A percentile compares a stretch with the other conserved stretches of the same genome.
These are phyloP conservation scores for Cadophora malorum DNA, from an alignment of 2,329 filamentous ascomycete genomes.

Conservation along the genomic window DNA sequence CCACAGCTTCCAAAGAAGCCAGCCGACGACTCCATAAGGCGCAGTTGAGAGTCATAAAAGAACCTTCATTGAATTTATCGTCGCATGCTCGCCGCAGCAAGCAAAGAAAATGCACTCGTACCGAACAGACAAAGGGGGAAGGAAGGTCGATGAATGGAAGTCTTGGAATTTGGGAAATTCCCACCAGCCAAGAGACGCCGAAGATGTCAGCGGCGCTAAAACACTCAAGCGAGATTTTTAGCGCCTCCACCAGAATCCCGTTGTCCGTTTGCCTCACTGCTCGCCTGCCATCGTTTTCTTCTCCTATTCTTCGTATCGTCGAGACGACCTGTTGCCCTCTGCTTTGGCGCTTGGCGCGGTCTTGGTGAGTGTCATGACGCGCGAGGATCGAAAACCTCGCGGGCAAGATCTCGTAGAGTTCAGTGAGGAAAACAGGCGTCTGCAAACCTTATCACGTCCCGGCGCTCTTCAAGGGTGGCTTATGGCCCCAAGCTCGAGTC, in stretches of 20 bases:
- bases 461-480: constrained; percentile 16
- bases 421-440: background rate
- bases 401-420: background rate
- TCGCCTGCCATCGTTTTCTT: constrained; percentile 7
- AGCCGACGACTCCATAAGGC: background rate
- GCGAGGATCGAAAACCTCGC: background rate
- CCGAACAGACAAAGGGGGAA: background rate
- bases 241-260: background rate
- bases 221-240: background rate
- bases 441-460: constrained; percentile 12
- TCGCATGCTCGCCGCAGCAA: constrained; percentile 1
- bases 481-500: constrained; percentile 14
- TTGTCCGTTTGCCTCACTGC: background rate
- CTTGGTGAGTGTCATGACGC: constrained; percentile 5
- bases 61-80: background rate
- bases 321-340: background rate
- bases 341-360: constrained; percentile 4
- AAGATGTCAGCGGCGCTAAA: constrained; percentile 18
- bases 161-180: constrained; percentile 11
- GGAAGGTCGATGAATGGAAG: background rate
- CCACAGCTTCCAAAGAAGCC: background rate
- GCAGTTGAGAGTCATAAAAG: background rate
- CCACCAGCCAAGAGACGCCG: constrained; percentile 14
- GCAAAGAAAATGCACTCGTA: background rate
- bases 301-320: background rate